phyloP scores from a whole-genome alignment of 805 yeast genomes.

The Candida odintsovae region DNA sequence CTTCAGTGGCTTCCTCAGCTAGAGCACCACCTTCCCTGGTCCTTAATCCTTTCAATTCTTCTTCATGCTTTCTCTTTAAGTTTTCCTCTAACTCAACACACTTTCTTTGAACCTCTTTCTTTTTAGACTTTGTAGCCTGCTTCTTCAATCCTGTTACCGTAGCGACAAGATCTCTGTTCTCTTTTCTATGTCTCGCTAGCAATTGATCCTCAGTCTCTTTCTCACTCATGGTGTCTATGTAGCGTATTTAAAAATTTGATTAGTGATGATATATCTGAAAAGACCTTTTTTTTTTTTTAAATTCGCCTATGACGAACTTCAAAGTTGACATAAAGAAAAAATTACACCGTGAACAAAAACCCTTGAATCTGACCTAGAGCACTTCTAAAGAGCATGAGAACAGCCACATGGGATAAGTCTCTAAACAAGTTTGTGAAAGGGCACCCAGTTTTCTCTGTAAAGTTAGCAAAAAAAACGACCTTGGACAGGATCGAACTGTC shows the following conservation, averaged over 20 bases:
- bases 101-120: slow-evolving; percentile 56
- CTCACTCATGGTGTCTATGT: slow-evolving; percentile 1
- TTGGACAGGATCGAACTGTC: slow-evolving; percentile 48
- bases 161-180: slow-evolving; percentile 58
- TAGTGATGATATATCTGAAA: not conserved
- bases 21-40: not conserved
- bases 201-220: slow-evolving; percentile 44
- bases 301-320: too few relatives aligned
- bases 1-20: slow-evolving; percentile 15
- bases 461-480: slow-evolving; percentile 33
- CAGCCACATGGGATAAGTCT: too few relatives aligned
- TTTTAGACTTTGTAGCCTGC: slow-evolving; percentile 75
- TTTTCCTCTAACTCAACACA: slow-evolving; percentile 56
- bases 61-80: slow-evolving; percentile 46
- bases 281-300: not conserved
- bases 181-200: slow-evolving; percentile 60
- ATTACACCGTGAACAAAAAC: not conserved
- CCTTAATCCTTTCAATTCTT: slow-evolving; percentile 35
- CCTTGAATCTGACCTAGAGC: too few relatives aligned
- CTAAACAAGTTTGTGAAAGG: too few relatives aligned
- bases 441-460: too few relatives aligned
- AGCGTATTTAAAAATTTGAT: not conserved
- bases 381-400: too few relatives aligned
- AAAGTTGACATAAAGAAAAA: too few relatives aligned
- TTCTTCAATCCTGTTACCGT: slow-evolving; percentile 72